phyloP scores from a whole-genome alignment of 768 basidiomycete species.

The Termitomyces sp. region DNA sequence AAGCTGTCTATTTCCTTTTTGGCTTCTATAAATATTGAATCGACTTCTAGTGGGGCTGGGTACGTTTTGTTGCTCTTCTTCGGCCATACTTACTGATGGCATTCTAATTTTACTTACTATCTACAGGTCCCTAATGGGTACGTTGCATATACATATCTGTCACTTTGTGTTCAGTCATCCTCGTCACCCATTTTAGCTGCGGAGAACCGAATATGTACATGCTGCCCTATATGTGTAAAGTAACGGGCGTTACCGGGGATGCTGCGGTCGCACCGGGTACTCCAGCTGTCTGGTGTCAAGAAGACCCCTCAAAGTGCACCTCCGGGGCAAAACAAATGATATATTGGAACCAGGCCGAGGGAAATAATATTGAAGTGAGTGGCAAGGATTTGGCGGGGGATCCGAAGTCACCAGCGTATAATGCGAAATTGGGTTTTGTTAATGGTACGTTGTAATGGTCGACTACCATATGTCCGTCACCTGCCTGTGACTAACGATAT shows the following conservation, averaged over 20 bases:
- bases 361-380: constrained; percentile 41
- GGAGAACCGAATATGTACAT: constrained; percentile 51
- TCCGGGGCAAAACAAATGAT: constrained; percentile 50
- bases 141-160: neutral
- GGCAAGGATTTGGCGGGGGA: constrained; percentile 34
- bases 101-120: constrained; percentile 1
- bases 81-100: neutral
- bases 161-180: neutral
- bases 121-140: constrained; percentile 35
- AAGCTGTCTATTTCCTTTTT: constrained; percentile 15
- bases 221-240: constrained; percentile 38
- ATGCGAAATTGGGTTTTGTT: constrained; percentile 38
- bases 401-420: constrained; percentile 42
- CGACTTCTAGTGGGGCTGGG: constrained; percentile 43
- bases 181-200: constrained; percentile 26
- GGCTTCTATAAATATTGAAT: neutral
- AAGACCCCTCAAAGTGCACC: constrained; percentile 32
- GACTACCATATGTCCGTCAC: neutral
- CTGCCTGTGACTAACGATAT: neutral
- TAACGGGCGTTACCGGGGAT: constrained; percentile 33
- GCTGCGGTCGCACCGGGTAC: constrained; percentile 33
- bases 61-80: constrained; percentile 11
- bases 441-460: constrained; percentile 29
- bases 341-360: constrained; percentile 43
- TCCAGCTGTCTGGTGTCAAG: constrained; percentile 48